These are phyloP conservation scores for Monosporascus ibericus DNA, from an alignment of 2,329 filamentous ascomycete genomes.

Conservation along the genomic window DNA sequence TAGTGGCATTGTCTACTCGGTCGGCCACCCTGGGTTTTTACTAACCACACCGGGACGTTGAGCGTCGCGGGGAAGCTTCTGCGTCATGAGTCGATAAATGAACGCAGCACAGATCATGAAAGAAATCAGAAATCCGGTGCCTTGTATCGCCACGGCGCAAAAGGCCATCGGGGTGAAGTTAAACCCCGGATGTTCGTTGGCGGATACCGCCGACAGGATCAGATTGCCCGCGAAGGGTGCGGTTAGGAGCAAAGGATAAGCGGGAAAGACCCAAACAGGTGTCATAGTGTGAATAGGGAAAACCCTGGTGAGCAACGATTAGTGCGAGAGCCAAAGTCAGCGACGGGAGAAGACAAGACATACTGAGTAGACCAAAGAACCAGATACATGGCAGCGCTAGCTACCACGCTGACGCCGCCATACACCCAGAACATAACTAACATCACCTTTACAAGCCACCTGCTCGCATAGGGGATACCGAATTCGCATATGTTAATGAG, in stretches of 20 bases:
- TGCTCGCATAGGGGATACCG: conserved; percentile 54
- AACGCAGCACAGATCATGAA: conserved; percentile 82
- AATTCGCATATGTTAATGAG: conserved; percentile 76
- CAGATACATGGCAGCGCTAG: conserved; percentile 67
- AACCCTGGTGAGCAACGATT: conserved; percentile 26
- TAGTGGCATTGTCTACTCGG: not conserved
- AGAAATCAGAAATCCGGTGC: conserved; percentile 49
- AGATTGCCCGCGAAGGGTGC: conserved; percentile 64
- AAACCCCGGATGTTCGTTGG: conserved; percentile 21
- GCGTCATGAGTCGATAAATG: conserved; percentile 81
- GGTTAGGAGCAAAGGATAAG: conserved; percentile 72
- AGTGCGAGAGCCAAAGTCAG: not conserved
- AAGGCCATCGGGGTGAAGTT: conserved; percentile 42
- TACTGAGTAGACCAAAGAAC: conserved; percentile 60
- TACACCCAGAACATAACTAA: conserved; percentile 71
- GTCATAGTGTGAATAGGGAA: conserved; percentile 77
- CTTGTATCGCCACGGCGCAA: conserved; percentile 44
- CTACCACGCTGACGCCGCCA: conserved; percentile 57
- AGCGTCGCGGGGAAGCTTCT: conserved; percentile 72
- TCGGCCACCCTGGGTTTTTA: not conserved
- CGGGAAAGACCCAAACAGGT: conserved; percentile 81
- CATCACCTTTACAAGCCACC: conserved; percentile 57
- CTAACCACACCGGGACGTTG: conserved; percentile 66
- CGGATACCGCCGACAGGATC: conserved; percentile 33
- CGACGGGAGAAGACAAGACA: conserved; percentile 10